Evolutionary conservation across 2,329 filamentous ascomycete species (phyloP), one percentile per base, ranked within the genome.

Genomic region (Westerdykella ornata): DNA sequence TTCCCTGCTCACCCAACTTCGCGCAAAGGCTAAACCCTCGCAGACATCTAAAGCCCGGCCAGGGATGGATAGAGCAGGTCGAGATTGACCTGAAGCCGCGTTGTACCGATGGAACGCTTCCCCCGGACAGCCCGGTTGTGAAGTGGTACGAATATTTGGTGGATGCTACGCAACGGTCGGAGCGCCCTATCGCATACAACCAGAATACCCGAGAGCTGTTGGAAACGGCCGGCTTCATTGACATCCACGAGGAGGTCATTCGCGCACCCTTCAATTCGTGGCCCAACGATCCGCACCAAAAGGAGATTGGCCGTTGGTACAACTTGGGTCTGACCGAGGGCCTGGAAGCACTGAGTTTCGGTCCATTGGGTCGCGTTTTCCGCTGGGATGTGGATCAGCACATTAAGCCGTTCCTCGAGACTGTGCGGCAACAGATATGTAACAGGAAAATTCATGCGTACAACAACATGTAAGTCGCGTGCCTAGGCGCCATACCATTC

Each of bases 41-140:
- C 49, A 88, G 84, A 39, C 85, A 94, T 59, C 73, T 96, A 18
- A 81, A 80, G 53, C 87, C 88, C 1, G 82, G 82, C 1, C 75
- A 71, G 31, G 90, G 89, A 40, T 77, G 75, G 59, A 75, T 96
- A 41, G 89, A 97, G 66, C 88, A 94, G 52, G 78, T 94, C 36
- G 90, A 97, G 62, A 84, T 97, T 41, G 88, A 97, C 65, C 85
- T 85, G 65, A 72, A 77, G 36, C 87, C 88, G 14, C 79, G 79
- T 38, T 84, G 80, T 57, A 82, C 88, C 48, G 80, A 85, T 53
- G 74, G 75, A 28, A 78, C 78, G 1, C 67, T 85, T 12, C 72
- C 77, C 9, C 50, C 66, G 3, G 68, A 78, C 29, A 79, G 82
- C 6, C 70, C 74, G 19, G 68, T 90, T 13, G 66, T 71, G 34